Conservation (phyloP, 1,284 basidiomycete genomes). For the Pterulicium gracile region DNA sequence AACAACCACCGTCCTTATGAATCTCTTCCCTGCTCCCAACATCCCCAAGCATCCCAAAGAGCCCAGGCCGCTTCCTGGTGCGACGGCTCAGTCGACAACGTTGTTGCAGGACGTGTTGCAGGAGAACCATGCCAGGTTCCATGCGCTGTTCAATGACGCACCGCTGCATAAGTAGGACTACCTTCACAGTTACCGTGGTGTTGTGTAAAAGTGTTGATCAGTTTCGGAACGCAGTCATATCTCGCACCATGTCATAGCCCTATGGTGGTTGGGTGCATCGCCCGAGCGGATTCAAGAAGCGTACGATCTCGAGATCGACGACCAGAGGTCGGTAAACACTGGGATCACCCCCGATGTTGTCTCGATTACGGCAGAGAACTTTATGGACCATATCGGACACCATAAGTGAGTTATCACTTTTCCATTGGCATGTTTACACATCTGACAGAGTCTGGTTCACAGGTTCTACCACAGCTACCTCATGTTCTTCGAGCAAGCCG, state of each 20-base stretch:
- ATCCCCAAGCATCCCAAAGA: neutral
- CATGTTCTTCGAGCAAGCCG: neutral
- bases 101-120: neutral
- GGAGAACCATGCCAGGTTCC: neutral
- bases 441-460: too few species aligned
- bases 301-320: neutral
- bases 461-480: neutral
- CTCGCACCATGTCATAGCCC: neutral
- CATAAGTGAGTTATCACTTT: too few species aligned
- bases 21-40: neutral
- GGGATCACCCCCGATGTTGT: too few species aligned
- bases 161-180: neutral
- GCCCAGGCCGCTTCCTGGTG: neutral
- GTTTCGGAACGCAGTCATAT: slow-evolving; percentile 1
- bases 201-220: neutral
- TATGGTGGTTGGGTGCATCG: neutral
- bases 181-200: neutral
- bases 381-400: too few species aligned
- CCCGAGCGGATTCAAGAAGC: neutral
- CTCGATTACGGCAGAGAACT: too few species aligned
- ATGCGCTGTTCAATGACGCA: neutral
- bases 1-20: too few species aligned
- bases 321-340: neutral
- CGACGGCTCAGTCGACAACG: neutral
- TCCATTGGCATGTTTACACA: too few species aligned